Percentiles rank a stretch among this genome's conserved stretches.
Conservation (phyloP, 2,329 filamentous ascomycete genomes). For the Colletotrichum cordylinicola region DNA sequence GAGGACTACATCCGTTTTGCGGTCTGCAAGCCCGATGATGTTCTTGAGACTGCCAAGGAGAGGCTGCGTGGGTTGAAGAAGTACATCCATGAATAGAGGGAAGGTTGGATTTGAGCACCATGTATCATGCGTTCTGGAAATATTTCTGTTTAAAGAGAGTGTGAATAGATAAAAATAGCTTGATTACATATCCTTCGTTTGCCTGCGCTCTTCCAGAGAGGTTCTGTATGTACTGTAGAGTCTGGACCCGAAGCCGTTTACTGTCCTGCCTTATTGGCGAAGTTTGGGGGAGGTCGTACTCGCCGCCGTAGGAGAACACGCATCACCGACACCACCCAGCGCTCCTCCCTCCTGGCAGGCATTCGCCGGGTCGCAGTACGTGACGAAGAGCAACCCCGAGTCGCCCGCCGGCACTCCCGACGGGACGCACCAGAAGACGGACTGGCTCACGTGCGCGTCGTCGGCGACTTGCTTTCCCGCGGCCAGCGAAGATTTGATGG, state of each 20-base stretch:
- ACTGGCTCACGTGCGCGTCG: conserved; percentile 1
- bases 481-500: background rate
- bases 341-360: conserved; percentile 7
- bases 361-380: conserved; percentile 4
- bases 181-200: background rate
- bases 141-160: background rate
- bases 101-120: background rate
- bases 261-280: background rate
- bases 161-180: conserved; percentile 7
- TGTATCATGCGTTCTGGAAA: background rate
- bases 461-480: conserved; percentile 2
- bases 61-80: conserved; percentile 75
- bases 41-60: conserved; percentile 81
- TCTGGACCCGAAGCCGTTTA: background rate
- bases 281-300: background rate
- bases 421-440: conserved; percentile 17
- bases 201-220: background rate
- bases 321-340: conserved; percentile 5
- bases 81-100: conserved; percentile 55
- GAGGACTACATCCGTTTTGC: conserved; percentile 96
- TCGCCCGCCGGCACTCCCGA: background rate
- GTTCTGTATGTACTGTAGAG: background rate
- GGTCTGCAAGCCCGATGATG: conserved; percentile 92
- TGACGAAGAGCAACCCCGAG: conserved; percentile 2
- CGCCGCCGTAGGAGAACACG: background rate